These are phyloP conservation scores for Tricholoma matsutake DNA, from an alignment of 768 basidiomycete genomes.

Conservation along the genomic window DNA sequence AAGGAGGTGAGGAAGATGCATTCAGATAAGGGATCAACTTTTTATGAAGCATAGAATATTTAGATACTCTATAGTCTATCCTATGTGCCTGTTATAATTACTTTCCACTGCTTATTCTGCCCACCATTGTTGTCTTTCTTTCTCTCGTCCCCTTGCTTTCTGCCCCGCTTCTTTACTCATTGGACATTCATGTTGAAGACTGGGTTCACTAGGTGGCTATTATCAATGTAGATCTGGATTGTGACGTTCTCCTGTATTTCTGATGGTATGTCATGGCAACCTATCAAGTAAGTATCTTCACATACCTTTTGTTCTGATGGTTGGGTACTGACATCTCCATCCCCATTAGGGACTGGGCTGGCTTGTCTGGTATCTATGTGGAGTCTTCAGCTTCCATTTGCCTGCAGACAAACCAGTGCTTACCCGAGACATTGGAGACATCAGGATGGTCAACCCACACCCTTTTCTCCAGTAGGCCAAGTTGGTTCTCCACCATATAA, in stretches of 20 bases:
- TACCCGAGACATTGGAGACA: not conserved
- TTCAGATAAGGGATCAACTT: not conserved
- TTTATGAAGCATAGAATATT: not conserved
- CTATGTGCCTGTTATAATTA: not conserved
- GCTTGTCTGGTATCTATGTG: conserved; percentile 1
- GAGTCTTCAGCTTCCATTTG: not conserved
- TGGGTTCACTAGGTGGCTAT: not conserved
- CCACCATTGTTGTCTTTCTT: not conserved
- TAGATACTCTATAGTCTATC: not conserved
- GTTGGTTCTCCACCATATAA: not conserved
- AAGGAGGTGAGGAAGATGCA: not conserved
- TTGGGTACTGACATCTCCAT: not conserved
- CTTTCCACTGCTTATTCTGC: not conserved
- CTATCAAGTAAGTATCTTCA: conserved; percentile 1
- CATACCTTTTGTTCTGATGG: not conserved
- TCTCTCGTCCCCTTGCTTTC: not conserved
- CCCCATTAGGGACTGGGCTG: not conserved
- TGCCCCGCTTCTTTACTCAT: not conserved
- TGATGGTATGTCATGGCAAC: not conserved
- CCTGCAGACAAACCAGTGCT: not conserved
- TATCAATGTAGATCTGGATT: not conserved
- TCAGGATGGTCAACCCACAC: not conserved
- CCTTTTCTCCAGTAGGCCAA: not conserved
- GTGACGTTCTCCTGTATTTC: not conserved
- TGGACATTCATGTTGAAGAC: not conserved